Evolutionary conservation across 2,329 filamentous ascomycete genomes (phyloP).

Genomic region (Fusarium anguioides): DNA sequence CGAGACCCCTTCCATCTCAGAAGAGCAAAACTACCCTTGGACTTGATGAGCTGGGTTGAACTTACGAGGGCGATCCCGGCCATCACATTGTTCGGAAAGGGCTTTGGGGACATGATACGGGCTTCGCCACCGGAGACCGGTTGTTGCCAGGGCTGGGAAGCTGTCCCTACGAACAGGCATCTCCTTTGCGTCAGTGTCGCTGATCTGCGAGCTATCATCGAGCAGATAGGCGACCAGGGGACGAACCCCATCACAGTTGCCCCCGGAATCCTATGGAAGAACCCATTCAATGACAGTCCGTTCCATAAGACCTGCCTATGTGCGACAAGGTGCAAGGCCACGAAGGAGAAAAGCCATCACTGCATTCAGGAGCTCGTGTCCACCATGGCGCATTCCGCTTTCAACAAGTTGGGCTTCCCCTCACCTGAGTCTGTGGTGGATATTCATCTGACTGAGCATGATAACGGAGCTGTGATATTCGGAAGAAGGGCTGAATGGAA

Average conservation of each 20-base stretch:
- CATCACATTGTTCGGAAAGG: too few species aligned
- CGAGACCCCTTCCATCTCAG: too few species aligned
- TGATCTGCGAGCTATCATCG: not conserved
- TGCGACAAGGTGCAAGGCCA: not conserved
- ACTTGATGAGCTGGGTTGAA: too few species aligned
- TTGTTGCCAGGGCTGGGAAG: not conserved
- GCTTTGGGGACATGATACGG: too few species aligned
- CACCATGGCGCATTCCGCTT: too few species aligned
- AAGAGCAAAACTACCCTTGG: too few species aligned
- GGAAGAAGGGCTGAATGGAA: too few species aligned
- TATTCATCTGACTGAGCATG: too few species aligned
- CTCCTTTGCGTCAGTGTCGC: not conserved
- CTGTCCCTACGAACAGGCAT: not conserved
- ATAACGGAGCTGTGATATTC: too few species aligned
- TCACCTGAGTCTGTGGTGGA: too few species aligned
- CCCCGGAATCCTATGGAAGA: not conserved
- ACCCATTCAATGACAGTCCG: not conserved
- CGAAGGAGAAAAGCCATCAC: not conserved
- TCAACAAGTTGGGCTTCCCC: too few species aligned
- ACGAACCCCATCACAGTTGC: rapidly evolving
- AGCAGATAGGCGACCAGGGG: not conserved
- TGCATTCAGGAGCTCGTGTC: not conserved
- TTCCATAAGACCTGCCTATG: not conserved
- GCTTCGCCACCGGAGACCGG: not conserved
- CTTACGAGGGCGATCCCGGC: too few species aligned